Base-by-base conservation (phyloP, 192 early-diverging fungal genomes). In the Entomortierella beljakovae region DNA sequence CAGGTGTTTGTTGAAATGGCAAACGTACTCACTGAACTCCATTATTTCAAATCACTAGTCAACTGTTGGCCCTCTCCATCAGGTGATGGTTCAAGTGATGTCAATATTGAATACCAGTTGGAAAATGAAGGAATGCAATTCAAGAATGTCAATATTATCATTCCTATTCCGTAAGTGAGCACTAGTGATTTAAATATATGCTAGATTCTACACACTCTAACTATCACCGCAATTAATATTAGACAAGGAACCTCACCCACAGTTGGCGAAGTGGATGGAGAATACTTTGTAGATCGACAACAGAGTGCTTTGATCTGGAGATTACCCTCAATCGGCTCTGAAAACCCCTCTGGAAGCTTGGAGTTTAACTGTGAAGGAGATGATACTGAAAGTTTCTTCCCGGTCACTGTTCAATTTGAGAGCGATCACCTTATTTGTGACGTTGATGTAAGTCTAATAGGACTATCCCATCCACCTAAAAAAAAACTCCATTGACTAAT, bases 11-110 rank as follows among this genome's bases (percentile, higher is more conserved):
- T n/a, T n/a, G n/a, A n/a, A n/a, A n/a, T n/a, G n/a, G n/a, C n/a
- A n/a, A n/a, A n/a, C n/a, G n/a, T n/a, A n/a, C n/a, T n/a, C n/a
- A n/a, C n/a, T n/a, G n/a, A n/a, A n/a, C n/a, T n/a, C n/a, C 23
- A 6, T 40, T 13, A 58, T 25, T 38, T 58, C 25, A 42, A 29
- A 7, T 38, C 56, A 42, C 52, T 68, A 93, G 92, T 98, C 81
- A 99, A 95, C 84, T 99, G 97, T 86, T 99, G 97, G 97, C 96
- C 97, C 32, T 93, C 95, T 18, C 95, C 94, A 31, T 87, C 90
- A 34, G 95, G 91, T 49, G 90, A 85, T 75, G 97, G 97, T 6
- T 88, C 90, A 1, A 91, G 91, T 51, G 96, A 97, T 80, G 98
- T 99, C 28, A 99, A 95, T 63, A 95, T 98, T 57, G 98, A 99